These are phyloP conservation scores for Teratosphaeria gauchensis DNA, from an alignment of 2,329 filamentous ascomycete genomes.

Conservation along the genomic window DNA sequence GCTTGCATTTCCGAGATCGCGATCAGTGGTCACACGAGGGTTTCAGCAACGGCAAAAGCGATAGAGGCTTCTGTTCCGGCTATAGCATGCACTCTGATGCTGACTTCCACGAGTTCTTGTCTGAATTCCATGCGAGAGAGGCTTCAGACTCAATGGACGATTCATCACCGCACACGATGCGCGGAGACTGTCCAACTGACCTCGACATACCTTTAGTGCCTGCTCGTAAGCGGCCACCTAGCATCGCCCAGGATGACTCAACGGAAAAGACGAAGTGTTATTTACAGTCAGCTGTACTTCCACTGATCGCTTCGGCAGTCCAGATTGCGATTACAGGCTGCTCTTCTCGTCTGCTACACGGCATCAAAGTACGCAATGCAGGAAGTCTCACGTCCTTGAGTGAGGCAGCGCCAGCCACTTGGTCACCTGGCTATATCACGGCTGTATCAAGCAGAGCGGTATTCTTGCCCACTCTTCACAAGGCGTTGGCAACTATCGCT, in stretches of 20 bases:
- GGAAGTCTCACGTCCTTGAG: slow-evolving; percentile 16
- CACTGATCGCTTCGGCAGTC: slow-evolving; percentile 28
- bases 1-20: background rate
- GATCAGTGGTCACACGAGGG: background rate
- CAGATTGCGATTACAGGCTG: slow-evolving; percentile 26
- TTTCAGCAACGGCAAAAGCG: background rate
- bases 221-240: background rate
- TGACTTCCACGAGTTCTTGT: background rate
- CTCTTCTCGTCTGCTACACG: slow-evolving; percentile 13
- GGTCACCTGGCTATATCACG: slow-evolving; percentile 28
- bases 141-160: too few relatives aligned
- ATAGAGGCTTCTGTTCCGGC: background rate
- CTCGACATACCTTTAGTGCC: background rate
- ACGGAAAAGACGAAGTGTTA: background rate
- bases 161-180: too few relatives aligned
- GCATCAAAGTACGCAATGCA: slow-evolving; percentile 24
- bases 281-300: background rate
- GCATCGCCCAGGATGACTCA: background rate
- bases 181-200: too few relatives aligned
- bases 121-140: background rate
- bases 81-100: background rate
- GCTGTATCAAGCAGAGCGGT: slow-evolving; percentile 22
- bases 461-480: slow-evolving; percentile 30
- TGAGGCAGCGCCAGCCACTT: slow-evolving; percentile 30
- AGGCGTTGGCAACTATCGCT: slow-evolving; percentile 19